Conservation (phyloP, 345 rosid genomes). For the Rubroshorea leprosula region DNA sequence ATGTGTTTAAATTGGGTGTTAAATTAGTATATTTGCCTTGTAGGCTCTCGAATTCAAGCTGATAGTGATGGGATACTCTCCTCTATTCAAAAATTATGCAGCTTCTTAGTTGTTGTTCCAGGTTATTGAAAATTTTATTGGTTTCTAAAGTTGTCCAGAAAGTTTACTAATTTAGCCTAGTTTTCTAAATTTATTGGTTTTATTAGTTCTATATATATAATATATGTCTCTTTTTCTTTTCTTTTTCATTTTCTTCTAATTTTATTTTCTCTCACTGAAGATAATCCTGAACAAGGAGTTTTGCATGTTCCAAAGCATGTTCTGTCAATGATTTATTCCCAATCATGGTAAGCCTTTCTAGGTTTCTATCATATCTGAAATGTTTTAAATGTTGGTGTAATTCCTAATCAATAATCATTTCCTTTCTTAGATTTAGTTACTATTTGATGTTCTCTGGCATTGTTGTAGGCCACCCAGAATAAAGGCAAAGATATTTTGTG, state of each 20-base stretch:
- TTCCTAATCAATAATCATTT: neutral
- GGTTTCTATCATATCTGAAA: neutral
- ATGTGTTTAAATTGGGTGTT: conserved; percentile 8
- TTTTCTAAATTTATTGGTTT: too few species aligned
- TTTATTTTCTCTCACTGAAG: conserved; percentile 25
- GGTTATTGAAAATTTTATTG: conserved; percentile 30
- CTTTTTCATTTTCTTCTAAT: neutral
- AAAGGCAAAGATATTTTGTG: conserved; percentile 49
- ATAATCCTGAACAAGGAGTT: conserved; percentile 47
- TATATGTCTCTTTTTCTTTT: neutral
- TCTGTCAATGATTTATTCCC: conserved; percentile 40
- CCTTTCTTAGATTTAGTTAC: conserved; percentile 2
- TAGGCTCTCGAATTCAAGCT: conserved; percentile 39
- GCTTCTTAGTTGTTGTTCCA: conserved; percentile 79
- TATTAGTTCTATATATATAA: too few species aligned
- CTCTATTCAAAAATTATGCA: conserved; percentile 56
- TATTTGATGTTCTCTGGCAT: conserved; percentile 10
- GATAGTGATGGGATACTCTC: conserved; percentile 55
- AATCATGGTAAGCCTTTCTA: conserved; percentile 53
- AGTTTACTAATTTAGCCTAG: neutral
- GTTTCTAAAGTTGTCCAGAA: neutral
- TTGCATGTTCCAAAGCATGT: conserved; percentile 43
- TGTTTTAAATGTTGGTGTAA: neutral
- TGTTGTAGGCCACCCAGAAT: conserved; percentile 50
- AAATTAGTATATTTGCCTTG: conserved; percentile 13